A percentile compares a stretch with the other conserved stretches of the same genome.
These are phyloP conservation scores for Suhomyces sp. DNA, from an alignment of 805 yeast genomes.

Conservation along the genomic window DNA sequence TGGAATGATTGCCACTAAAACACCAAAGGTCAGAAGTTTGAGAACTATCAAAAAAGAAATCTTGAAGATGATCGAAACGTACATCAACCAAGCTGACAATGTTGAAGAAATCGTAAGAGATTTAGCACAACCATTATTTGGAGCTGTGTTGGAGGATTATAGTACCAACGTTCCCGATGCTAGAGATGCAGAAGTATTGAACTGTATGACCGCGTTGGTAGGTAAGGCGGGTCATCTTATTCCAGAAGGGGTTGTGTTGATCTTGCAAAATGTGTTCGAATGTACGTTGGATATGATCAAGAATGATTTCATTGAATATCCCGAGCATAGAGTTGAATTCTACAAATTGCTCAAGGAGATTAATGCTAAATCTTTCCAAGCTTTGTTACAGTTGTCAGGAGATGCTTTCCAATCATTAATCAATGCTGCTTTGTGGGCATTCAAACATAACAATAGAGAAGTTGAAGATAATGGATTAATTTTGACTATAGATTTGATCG, in stretches of 20 bases:
- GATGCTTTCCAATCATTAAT: conserved; percentile 88
- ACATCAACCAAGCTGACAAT: conserved; percentile 83
- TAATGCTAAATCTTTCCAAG: conserved; percentile 79
- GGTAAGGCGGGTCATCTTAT: conserved; percentile 83
- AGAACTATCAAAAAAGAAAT: conserved; percentile 96
- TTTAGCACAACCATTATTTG: conserved; percentile 77
- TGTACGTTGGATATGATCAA: conserved; percentile 94
- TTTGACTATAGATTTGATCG: conserved; percentile 77
- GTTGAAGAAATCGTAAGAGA: conserved; percentile 80
- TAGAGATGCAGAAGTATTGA: conserved; percentile 95
- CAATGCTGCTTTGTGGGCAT: conserved; percentile 96
- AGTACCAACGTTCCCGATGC: conserved; percentile 89
- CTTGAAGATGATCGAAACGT: conserved; percentile 82
- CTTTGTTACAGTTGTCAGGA: conserved; percentile 84
- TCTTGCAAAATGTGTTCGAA: conserved; percentile 88
- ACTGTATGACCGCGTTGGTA: conserved; percentile 90
- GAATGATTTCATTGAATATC: conserved; percentile 93
- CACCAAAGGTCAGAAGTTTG: conserved; percentile 91
- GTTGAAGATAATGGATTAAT: conserved; percentile 91
- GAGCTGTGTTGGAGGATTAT: conserved; percentile 87
- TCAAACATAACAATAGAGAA: conserved; percentile 95
- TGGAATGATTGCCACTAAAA: conserved; percentile 88
- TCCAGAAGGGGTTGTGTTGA: conserved; percentile 83
- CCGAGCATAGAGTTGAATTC: conserved; percentile 96
- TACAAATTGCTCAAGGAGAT: conserved; percentile 87